A percentile compares a stretch with the other conserved stretches of the same genome.
phyloP scores from a whole-genome alignment of 1,139 yeast genomes.

The Pichia cactophila region DNA sequence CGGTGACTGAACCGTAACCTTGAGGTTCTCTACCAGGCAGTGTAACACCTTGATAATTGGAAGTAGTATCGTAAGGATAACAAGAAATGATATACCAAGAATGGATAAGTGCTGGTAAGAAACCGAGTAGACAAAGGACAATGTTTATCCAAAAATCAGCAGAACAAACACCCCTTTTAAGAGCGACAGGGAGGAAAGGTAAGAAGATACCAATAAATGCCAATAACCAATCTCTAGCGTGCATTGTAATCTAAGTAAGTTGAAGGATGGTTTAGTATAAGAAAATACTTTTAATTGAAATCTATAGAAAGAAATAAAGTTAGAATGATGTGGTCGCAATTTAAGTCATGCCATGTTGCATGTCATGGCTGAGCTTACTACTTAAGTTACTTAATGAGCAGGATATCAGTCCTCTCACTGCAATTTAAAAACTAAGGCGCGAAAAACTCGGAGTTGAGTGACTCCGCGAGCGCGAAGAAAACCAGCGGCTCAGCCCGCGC shows the following conservation, averaged over 20 bases:
- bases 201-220: conserved; percentile 72
- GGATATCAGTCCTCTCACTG: too few species aligned
- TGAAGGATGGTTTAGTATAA: too few species aligned
- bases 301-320: too few species aligned
- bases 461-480: not conserved
- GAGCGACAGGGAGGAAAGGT: conserved; percentile 77
- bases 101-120: conserved; percentile 71
- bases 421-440: too few species aligned
- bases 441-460: not conserved
- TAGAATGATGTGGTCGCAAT: too few species aligned
- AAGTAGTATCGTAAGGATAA: conserved; percentile 42
- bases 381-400: too few species aligned
- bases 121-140: conserved; percentile 68
- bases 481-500: not conserved
- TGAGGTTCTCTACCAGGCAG: conserved; percentile 28
- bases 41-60: conserved; percentile 27
- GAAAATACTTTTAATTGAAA: too few species aligned
- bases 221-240: conserved; percentile 69
- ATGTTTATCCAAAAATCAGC: conserved; percentile 67
- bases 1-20: conserved; percentile 20
- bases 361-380: too few species aligned
- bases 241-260: conserved; percentile 32
- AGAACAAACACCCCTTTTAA: conserved; percentile 67
- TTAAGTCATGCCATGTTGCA: too few species aligned
- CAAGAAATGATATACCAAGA: conserved; percentile 51